A percentile compares a stretch with the other conserved stretches of the same genome.
phyloP scores from a whole-genome alignment of 345 rosid genomes.

The Anacardium occidentale region DNA sequence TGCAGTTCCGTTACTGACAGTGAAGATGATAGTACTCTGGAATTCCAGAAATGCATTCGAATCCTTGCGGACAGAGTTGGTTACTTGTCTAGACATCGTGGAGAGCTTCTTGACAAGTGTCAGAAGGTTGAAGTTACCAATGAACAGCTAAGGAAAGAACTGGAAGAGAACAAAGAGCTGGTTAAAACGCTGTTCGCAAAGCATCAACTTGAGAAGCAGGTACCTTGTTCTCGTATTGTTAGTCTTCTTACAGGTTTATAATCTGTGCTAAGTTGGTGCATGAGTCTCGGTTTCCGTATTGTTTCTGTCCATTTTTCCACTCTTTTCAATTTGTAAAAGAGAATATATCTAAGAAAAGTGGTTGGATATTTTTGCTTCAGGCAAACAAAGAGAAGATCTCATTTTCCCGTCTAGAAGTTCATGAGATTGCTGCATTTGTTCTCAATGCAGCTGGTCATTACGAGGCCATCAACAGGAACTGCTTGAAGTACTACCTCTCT shows the following conservation, averaged over 20 bases:
- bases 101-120: constrained; percentile 74
- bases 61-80: constrained; percentile 78
- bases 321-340: too few relatives aligned
- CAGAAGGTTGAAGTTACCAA: constrained; percentile 63
- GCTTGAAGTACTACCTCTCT: constrained; percentile 76
- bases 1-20: constrained; percentile 65
- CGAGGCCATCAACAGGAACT: constrained; percentile 76
- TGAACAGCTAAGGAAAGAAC: constrained; percentile 71
- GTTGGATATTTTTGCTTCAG: constrained; percentile 37
- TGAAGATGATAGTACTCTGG: constrained; percentile 71
- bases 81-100: constrained; percentile 70
- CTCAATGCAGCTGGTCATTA: constrained; percentile 73
- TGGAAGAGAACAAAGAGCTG: constrained; percentile 79
- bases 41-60: constrained; percentile 69
- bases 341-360: not conserved
- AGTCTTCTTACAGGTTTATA: not conserved
- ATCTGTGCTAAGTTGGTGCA: not conserved
- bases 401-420: constrained; percentile 79
- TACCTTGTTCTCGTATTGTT: constrained; percentile 25
- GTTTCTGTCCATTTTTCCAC: too few relatives aligned
- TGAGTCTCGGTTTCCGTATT: not conserved
- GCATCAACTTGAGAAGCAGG: constrained; percentile 98
- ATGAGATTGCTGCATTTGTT: constrained; percentile 92
- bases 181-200: constrained; percentile 73
- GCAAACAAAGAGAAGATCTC: constrained; percentile 93